These are phyloP conservation scores for Asterella californica DNA, from an alignment of 225 moss, liverwort and hornwort genomes.

Conservation along the genomic window DNA sequence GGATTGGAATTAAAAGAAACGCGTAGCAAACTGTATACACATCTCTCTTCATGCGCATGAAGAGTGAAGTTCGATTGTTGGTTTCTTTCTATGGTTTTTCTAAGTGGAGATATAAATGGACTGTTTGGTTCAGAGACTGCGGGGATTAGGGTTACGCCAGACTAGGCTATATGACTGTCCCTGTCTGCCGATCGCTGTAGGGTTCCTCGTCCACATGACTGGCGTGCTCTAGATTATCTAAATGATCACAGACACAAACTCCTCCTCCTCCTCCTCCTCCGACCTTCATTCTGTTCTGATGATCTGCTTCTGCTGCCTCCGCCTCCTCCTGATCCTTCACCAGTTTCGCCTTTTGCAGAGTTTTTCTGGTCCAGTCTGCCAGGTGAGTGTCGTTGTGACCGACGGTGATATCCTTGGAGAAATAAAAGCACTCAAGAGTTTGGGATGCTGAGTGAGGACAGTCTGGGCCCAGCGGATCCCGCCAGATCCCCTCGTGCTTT, in stretches of 20 bases:
- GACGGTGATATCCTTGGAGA: constrained; percentile 64
- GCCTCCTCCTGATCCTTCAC: neutral
- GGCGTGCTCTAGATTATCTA: neutral
- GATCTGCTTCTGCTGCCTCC: neutral
- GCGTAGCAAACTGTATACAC: too few species aligned
- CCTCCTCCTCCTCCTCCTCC: neutral
- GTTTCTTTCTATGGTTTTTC: neutral
- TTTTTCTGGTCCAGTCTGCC: constrained; percentile 49
- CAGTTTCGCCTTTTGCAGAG: constrained; percentile 28
- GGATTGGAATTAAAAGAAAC: too few species aligned
- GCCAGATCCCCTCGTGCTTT: constrained; percentile 63
- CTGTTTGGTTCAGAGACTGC: neutral
- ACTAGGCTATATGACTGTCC: neutral
- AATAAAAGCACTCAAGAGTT: constrained; percentile 51
- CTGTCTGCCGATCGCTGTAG: neutral
- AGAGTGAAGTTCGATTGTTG: too few species aligned
- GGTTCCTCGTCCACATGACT: constrained; percentile 1
- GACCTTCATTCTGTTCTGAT: neutral
- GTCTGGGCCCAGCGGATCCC: constrained; percentile 60
- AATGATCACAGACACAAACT: neutral
- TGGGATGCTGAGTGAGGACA: constrained; percentile 50
- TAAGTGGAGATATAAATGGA: neutral
- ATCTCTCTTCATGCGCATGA: too few species aligned
- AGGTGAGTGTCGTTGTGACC: constrained; percentile 61
- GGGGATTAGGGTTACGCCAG: neutral